Evolutionary conservation across 2,329 filamentous ascomycete genomes (phyloP).

Genomic region (Aspergillus floridensis): DNA sequence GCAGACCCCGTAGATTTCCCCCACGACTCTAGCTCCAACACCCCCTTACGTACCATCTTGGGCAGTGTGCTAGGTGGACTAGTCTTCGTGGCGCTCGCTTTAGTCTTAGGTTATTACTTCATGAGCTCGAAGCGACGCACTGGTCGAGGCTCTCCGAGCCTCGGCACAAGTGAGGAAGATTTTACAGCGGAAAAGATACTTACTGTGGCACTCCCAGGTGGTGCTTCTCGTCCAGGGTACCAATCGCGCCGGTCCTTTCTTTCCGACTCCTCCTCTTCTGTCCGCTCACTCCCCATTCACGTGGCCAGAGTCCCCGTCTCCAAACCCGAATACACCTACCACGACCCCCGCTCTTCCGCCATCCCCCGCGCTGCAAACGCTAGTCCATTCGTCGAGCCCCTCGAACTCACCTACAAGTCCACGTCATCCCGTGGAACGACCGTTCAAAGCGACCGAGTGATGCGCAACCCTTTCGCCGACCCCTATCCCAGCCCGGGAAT

Average conservation of each 20-base stretch:
- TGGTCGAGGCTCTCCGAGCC: constrained; percentile 1
- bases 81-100: constrained; percentile 22
- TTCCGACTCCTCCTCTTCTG: constrained; percentile 8
- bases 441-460: background rate
- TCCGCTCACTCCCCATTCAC: constrained; percentile 11
- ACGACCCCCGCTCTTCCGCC: background rate
- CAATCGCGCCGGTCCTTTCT: constrained; percentile 12
- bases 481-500: background rate
- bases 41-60: constrained; percentile 24
- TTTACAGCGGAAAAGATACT: constrained; percentile 15
- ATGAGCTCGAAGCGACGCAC: constrained; percentile 23
- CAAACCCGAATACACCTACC: background rate
- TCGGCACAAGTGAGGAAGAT: constrained; percentile 19
- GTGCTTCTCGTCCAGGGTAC: constrained; percentile 13
- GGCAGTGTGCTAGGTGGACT: constrained; percentile 30
- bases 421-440: background rate
- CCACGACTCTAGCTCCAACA: background rate
- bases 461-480: constrained; percentile 9
- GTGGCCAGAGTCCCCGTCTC: background rate
- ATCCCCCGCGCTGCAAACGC: background rate
- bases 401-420: background rate
- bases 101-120: constrained; percentile 24
- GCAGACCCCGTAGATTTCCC: background rate
- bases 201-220: constrained; percentile 16
- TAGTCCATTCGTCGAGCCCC: constrained; percentile 19